These are phyloP conservation scores for Lentinula sp. DNA, from an alignment of 768 basidiomycete species.

Conservation along the genomic window DNA sequence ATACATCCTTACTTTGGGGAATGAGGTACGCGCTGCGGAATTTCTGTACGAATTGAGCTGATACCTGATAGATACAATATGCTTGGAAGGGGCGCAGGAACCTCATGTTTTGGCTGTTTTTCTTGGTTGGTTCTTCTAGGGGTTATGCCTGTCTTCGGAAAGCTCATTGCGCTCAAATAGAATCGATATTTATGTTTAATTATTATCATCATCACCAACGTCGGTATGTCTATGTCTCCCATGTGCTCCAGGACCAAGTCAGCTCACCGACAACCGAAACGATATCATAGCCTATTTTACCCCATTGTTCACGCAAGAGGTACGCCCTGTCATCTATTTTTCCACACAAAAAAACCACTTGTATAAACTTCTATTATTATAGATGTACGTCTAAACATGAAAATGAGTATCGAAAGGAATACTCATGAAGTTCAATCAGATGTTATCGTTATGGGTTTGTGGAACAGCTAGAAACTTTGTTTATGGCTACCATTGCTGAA, in stretches of 20 bases:
- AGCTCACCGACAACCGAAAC: neutral
- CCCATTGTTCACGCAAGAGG: neutral
- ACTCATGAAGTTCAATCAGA: neutral
- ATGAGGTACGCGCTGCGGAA: constrained; percentile 6
- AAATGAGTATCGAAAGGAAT: neutral
- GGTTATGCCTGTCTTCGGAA: neutral
- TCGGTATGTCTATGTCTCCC: neutral
- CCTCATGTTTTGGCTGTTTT: neutral
- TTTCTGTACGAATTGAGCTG: neutral
- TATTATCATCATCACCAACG: constrained; percentile 10
- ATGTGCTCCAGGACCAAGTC: neutral
- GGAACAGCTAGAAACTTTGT: constrained; percentile 7
- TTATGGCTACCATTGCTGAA: constrained; percentile 8
- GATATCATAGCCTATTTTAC: neutral
- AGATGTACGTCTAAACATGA: neutral
- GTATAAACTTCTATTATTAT: neutral
- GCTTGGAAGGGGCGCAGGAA: neutral
- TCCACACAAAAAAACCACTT: neutral
- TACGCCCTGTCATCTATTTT: neutral
- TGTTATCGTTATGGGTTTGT: constrained; percentile 8
- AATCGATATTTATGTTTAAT: constrained; percentile 13
- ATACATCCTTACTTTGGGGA: constrained; percentile 11
- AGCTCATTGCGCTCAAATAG: neutral
- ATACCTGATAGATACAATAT: neutral
- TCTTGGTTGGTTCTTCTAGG: neutral